Evolutionary conservation across 2,329 filamentous ascomycete species (phyloP).

Genomic region (Penicillium sp.): DNA sequence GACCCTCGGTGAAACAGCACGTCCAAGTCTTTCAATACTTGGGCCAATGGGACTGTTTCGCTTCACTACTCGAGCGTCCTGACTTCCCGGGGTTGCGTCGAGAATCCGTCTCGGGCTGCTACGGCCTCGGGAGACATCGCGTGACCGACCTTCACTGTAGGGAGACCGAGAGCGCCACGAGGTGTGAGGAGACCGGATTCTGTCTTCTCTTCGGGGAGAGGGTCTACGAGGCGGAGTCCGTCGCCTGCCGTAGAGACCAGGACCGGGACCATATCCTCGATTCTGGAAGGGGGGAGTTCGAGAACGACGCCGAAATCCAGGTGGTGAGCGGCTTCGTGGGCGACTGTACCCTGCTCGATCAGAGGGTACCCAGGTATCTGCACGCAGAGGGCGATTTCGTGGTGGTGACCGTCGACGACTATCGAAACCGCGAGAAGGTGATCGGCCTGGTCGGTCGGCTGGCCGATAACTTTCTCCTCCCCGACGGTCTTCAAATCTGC

Average conservation of each 20-base stretch:
- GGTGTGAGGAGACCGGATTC: constrained; percentile 37
- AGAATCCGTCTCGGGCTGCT: constrained; percentile 35
- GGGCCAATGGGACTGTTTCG: constrained; percentile 34
- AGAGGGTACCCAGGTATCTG: constrained; percentile 44
- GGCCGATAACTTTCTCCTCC: constrained; percentile 47
- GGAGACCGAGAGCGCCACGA: constrained; percentile 43
- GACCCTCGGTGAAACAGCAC: constrained; percentile 26
- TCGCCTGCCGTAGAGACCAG: constrained; percentile 32
- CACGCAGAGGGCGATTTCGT: constrained; percentile 39
- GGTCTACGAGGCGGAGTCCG: constrained; percentile 41
- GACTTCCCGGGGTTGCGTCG: constrained; percentile 36
- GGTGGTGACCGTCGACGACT: constrained; percentile 36
- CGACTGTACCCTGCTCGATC: constrained; percentile 32
- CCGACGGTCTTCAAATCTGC: constrained; percentile 41
- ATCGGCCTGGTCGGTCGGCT: constrained; percentile 29
- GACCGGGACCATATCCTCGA: constrained; percentile 34
- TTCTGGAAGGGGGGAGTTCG: constrained; percentile 40
- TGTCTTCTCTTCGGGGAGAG: constrained; percentile 42
- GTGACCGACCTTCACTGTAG: constrained; percentile 30
- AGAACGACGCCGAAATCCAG: constrained; percentile 41
- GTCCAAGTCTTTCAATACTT: constrained; percentile 28
- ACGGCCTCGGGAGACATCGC: constrained; percentile 31
- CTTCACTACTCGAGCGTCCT: constrained; percentile 32
- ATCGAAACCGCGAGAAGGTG: constrained; percentile 36
- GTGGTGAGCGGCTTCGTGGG: constrained; percentile 44